Conservation (phyloP, 495 filamentous ascomycete species). For the Penicillium cataractarum region DNA sequence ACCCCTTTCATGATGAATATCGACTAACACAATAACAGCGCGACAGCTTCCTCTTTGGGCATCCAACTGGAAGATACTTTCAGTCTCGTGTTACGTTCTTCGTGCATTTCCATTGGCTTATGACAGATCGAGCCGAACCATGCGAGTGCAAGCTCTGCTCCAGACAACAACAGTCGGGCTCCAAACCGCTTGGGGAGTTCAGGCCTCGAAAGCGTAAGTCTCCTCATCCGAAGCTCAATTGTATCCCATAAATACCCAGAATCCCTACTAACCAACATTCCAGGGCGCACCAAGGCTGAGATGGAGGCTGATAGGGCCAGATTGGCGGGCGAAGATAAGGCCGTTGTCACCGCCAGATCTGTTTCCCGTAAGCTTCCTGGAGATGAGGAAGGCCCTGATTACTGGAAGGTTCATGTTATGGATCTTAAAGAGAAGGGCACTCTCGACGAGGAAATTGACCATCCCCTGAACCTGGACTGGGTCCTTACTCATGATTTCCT, state of each 20-base stretch:
- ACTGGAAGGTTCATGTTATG: slow-evolving; percentile 51
- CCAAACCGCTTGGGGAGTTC: neutral
- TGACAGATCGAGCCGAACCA: slow-evolving; percentile 44
- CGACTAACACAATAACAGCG: slow-evolving; percentile 29
- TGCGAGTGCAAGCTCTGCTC: slow-evolving; percentile 47
- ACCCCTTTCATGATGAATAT: neutral
- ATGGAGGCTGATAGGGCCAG: slow-evolving; percentile 16
- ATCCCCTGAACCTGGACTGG: slow-evolving; percentile 59
- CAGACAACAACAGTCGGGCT: slow-evolving; percentile 21
- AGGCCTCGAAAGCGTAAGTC: slow-evolving; percentile 30
- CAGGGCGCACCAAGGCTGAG: slow-evolving; percentile 25
- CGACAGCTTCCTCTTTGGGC: slow-evolving; percentile 59
- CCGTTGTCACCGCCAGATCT: neutral
- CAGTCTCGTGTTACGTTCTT: slow-evolving; percentile 57
- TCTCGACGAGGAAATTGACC: slow-evolving; percentile 49
- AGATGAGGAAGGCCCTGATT: slow-evolving; percentile 56
- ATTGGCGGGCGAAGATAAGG: neutral
- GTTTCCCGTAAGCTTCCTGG: neutral
- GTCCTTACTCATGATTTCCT: slow-evolving; percentile 46
- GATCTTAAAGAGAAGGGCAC: slow-evolving; percentile 45
- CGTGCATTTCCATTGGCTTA: slow-evolving; percentile 60
- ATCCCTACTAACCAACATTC: slow-evolving; percentile 6
- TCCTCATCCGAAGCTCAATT: neutral
- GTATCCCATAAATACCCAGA: neutral
- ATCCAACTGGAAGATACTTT: slow-evolving; percentile 54